Percentiles rank a stretch among this genome's conserved stretches.
phyloP scores from a whole-genome alignment of 352 stramenopile species.

The Phytophthora pisi region DNA sequence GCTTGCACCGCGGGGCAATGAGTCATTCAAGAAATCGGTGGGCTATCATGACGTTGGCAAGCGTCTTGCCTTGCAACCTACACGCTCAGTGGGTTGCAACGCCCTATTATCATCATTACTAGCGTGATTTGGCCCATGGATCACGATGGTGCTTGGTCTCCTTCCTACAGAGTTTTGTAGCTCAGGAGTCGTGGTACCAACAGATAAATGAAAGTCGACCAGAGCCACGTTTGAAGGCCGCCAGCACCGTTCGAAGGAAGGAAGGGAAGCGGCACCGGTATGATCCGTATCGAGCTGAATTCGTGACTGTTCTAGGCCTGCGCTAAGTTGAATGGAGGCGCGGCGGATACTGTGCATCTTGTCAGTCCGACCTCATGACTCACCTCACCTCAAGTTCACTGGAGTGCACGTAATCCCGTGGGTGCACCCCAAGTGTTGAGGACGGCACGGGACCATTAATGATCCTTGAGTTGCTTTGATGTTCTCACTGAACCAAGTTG shows the following conservation, averaged over 20 bases:
- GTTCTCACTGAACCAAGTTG: background rate
- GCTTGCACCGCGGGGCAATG: background rate
- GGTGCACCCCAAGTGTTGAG: background rate
- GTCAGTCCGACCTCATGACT: background rate
- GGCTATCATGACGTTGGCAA: background rate
- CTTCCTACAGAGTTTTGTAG: no score
- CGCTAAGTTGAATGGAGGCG: background rate
- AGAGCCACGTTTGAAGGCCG: background rate
- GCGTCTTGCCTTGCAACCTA: background rate
- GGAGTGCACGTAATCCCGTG: background rate
- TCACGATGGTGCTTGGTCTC: background rate
- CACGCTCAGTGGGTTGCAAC: background rate
- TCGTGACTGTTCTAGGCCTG: background rate
- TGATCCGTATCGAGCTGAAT: slow-evolving; percentile 5
- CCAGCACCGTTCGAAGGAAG: background rate
- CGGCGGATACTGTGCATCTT: background rate
- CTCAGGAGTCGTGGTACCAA: no score
- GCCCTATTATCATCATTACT: background rate
- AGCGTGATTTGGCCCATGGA: background rate
- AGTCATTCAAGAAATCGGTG: background rate
- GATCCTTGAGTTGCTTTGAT: background rate
- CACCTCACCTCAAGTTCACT: background rate
- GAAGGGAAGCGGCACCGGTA: background rate
- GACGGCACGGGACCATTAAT: background rate
- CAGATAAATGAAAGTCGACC: no score